Conservation (phyloP, 805 yeast species). For the Metschnikowia arizonensis region DNA sequence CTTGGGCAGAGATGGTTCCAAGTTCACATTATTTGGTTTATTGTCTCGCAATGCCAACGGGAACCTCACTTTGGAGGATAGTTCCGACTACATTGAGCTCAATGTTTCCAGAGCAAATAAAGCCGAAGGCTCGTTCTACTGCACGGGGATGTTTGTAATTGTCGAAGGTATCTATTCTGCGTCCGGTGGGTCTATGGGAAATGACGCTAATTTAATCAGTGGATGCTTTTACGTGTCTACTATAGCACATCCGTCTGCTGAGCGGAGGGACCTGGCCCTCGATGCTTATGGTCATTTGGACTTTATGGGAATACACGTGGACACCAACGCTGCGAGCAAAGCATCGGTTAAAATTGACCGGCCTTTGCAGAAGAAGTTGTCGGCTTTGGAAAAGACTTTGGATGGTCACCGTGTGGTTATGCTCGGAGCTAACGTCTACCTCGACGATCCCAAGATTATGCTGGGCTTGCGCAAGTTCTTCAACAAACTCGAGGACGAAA, state of each 20-base stretch:
- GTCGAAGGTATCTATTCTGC: constrained; percentile 83
- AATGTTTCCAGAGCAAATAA: constrained; percentile 60
- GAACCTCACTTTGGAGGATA: constrained; percentile 74
- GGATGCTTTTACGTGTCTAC: constrained; percentile 66
- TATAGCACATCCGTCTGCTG: constrained; percentile 86
- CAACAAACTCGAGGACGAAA: constrained; percentile 38
- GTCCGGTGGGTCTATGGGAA: constrained; percentile 44
- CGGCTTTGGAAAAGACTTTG: constrained; percentile 52
- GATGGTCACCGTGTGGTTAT: constrained; percentile 57
- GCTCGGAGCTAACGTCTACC: constrained; percentile 68
- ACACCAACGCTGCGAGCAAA: constrained; percentile 17
- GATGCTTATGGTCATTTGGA: constrained; percentile 80
- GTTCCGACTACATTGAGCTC: constrained; percentile 67
- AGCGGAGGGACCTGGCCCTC: constrained; percentile 58
- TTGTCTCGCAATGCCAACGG: constrained; percentile 62
- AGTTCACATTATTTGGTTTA: constrained; percentile 76
- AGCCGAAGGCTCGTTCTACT: constrained; percentile 60
- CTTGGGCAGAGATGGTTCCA: constrained; percentile 75
- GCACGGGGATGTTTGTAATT: constrained; percentile 71
- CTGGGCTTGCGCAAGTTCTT: constrained; percentile 68
- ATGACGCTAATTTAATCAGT: constrained; percentile 28
- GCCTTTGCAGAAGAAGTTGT: constrained; percentile 51
- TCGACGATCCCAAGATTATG: constrained; percentile 57
- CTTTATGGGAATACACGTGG: constrained; percentile 46
- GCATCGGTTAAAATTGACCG: constrained; percentile 53